Percentiles rank a stretch among this genome's conserved stretches.
These are phyloP conservation scores for Abelmoschus esculentus DNA, from an alignment of 345 rosid genomes.

Conservation along the genomic window DNA sequence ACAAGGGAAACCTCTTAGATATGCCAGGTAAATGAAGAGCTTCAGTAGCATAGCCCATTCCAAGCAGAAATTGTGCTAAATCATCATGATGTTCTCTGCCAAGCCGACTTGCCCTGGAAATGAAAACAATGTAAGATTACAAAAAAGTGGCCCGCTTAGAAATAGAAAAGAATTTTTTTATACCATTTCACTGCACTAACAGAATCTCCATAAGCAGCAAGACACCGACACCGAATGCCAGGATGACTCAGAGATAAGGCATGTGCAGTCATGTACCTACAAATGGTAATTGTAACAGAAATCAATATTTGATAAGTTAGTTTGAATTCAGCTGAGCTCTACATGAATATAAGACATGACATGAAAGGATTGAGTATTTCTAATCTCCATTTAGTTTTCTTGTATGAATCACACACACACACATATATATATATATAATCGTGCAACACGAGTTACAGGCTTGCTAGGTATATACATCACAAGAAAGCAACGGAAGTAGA, in stretches of 20 bases:
- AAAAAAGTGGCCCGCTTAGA: conserved; percentile 9
- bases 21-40: conserved; percentile 99
- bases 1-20: conserved; percentile 59
- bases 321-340: neutral
- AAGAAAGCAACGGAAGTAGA: neutral
- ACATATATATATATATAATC: neutral
- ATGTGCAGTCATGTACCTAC: conserved; percentile 95
- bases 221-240: conserved; percentile 93
- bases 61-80: conserved; percentile 93
- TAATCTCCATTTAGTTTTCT: neutral
- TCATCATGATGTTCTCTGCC: conserved; percentile 97
- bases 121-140: conserved; percentile 12
- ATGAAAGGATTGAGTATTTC: neutral
- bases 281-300: conserved; percentile 13
- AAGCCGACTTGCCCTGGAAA: conserved; percentile 93
- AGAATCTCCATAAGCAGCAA: conserved; percentile 98
- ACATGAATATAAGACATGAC: neutral
- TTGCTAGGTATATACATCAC: neutral
- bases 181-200: conserved; percentile 98
- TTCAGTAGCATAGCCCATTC: conserved; percentile 99
- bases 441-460: neutral
- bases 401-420: neutral
- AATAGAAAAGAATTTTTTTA: conserved; percentile 6
- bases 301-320: neutral
- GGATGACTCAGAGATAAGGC: conserved; percentile 97